Percentiles rank a stretch among this genome's conserved stretches.
Conservation (phyloP, 257 asterid genomes). For the Ilex asprella region DNA sequence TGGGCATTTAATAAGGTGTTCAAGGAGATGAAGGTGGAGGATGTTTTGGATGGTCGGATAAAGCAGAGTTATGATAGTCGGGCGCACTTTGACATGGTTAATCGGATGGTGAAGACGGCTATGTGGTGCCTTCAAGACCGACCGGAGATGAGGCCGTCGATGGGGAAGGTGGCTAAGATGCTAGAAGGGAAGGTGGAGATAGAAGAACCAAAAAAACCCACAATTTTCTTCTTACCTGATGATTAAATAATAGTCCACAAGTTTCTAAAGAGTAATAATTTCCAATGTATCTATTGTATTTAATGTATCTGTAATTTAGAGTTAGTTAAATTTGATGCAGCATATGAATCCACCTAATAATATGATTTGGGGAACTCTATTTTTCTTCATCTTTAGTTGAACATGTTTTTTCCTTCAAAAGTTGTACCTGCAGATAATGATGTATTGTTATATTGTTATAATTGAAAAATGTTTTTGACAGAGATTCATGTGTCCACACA, state of each 20-base stretch:
- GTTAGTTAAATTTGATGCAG: too few relatives aligned
- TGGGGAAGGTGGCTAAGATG: slow-evolving; percentile 96
- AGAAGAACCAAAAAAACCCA: slow-evolving; percentile 59
- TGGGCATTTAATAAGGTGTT: slow-evolving; percentile 84
- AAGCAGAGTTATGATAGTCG: slow-evolving; percentile 46
- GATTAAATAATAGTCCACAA: not conserved
- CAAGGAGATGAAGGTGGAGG: slow-evolving; percentile 66
- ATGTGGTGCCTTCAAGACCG: slow-evolving; percentile 86
- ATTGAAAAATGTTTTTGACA: too few relatives aligned
- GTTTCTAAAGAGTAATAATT: too few relatives aligned
- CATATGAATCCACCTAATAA: too few relatives aligned
- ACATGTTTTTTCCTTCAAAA: too few relatives aligned
- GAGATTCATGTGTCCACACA: too few relatives aligned
- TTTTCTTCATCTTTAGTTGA: too few relatives aligned
- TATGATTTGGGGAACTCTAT: too few relatives aligned
- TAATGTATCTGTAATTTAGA: too few relatives aligned
- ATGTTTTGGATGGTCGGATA: slow-evolving; percentile 52
- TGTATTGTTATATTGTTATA: too few relatives aligned
- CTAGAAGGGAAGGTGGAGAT: slow-evolving; percentile 84
- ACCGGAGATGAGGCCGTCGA: slow-evolving; percentile 69
- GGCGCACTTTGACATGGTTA: slow-evolving; percentile 58
- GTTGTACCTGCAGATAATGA: too few relatives aligned
- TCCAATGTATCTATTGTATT: too few relatives aligned
- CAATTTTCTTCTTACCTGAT: slow-evolving; percentile 45
- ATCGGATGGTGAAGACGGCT: slow-evolving; percentile 80